Percentiles rank a stretch among this genome's conserved stretches.
These are phyloP conservation scores for Bromus sterilis DNA, from an alignment of 176 grass and related monocot genomes.

Conservation along the genomic window DNA sequence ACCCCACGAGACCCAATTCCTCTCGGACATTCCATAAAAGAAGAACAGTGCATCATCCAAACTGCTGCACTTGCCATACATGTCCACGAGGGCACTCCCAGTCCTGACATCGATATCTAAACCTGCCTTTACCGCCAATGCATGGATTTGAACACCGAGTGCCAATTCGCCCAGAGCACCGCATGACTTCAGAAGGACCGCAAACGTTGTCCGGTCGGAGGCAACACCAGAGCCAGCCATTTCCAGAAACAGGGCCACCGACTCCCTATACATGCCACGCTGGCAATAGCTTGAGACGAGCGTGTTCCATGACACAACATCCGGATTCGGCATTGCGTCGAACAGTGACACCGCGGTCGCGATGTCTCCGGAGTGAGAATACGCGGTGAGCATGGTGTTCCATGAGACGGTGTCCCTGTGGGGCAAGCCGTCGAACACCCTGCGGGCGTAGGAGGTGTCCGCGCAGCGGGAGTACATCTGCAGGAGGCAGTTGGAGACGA, in stretches of 20 bases:
- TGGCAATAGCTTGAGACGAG: constrained; percentile 47
- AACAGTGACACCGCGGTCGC: constrained; percentile 24
- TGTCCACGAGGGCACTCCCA: constrained; percentile 61
- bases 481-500: constrained; percentile 74
- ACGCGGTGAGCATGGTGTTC: constrained; percentile 63
- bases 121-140: constrained; percentile 38
- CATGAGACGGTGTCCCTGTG: constrained; percentile 54
- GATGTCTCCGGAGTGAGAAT: constrained; percentile 23
- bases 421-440: constrained; percentile 51
- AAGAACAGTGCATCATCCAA: constrained; percentile 46
- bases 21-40: constrained; percentile 63
- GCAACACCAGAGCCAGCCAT: constrained; percentile 31
- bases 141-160: constrained; percentile 57
- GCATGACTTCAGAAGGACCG: constrained; percentile 58
- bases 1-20: constrained; percentile 77
- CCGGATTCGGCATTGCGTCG: constrained; percentile 39
- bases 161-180: constrained; percentile 32
- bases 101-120: constrained; percentile 44
- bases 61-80: constrained; percentile 77
- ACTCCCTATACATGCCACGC: constrained; percentile 20
- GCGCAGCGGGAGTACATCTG: constrained; percentile 58
- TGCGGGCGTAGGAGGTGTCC: constrained; percentile 20
- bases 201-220: constrained; percentile 46
- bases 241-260: constrained; percentile 39
- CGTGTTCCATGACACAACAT: constrained; percentile 73